phyloP scores from a whole-genome alignment of 345 rosid genomes.

The Aquilaria sinensis region DNA sequence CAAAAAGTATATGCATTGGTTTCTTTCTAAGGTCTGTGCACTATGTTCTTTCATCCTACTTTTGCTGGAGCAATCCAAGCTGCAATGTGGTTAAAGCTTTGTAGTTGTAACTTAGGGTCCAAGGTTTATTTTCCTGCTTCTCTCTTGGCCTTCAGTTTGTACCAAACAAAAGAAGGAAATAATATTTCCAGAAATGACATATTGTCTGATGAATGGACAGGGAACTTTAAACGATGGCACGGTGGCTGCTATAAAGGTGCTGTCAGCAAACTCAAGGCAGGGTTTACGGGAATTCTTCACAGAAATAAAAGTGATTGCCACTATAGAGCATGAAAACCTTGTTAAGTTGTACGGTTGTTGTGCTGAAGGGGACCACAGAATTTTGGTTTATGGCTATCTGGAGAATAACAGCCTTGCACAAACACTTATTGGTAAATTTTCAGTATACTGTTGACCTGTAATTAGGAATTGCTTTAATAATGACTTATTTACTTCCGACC shows the following conservation, averaged over 20 bases:
- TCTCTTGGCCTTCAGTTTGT: too few species aligned
- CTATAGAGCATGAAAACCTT: conserved; percentile 51
- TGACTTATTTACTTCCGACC: background rate
- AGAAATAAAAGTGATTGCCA: conserved; percentile 52
- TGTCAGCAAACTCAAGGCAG: conserved; percentile 56
- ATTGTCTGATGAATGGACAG: conserved; percentile 21
- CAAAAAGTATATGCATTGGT: background rate
- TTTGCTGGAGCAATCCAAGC: too few species aligned
- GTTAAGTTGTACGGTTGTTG: conserved; percentile 64
- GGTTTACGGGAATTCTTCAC: conserved; percentile 61
- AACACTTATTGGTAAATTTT: conserved; percentile 48
- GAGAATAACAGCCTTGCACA: conserved; percentile 70
- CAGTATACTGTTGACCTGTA: background rate
- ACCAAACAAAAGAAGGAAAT: too few species aligned
- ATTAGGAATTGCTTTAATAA: conserved; percentile 3
- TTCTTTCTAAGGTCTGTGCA: too few species aligned
- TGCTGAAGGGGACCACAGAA: conserved; percentile 51
- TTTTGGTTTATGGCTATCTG: conserved; percentile 65
- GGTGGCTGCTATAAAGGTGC: conserved; percentile 51
- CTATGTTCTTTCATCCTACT: background rate
- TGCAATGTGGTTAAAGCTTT: background rate
- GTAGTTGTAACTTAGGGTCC: conserved; percentile 1
- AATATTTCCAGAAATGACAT: background rate
- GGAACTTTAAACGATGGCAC: conserved; percentile 53
- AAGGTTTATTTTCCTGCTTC: background rate